Evolutionary conservation across 441 rosid genomes (phyloP).

Genomic region (Pelargonium cotyledonis): DNA sequence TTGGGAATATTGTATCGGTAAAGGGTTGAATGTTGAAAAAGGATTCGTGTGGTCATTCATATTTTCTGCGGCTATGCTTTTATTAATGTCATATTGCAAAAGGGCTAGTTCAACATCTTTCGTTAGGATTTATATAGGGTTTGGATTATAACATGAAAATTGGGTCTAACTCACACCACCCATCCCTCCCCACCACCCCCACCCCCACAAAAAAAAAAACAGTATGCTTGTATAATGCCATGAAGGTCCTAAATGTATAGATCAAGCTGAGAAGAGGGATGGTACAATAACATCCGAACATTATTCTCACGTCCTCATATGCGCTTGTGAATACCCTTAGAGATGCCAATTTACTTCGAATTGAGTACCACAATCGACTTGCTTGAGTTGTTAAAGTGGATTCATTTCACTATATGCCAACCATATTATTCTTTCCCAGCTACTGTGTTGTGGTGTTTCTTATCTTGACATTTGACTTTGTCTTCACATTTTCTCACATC

Average conservation of each 20-base stretch:
- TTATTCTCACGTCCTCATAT: not conserved
- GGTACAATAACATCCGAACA: not conserved
- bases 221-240: not conserved
- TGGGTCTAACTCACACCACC: too few species aligned
- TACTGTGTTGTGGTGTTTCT: not conserved
- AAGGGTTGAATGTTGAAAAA: constrained; percentile 1
- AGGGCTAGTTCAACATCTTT: not conserved
- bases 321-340: not conserved
- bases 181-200: too few species aligned
- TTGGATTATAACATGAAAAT: not conserved
- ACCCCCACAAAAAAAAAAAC: too few species aligned
- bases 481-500: not conserved
- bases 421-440: not conserved
- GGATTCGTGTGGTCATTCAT: not conserved
- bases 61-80: constrained; percentile 1
- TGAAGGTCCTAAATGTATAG: not conserved
- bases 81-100: not conserved
- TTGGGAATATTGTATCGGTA: not conserved
- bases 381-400: not conserved
- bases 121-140: not conserved
- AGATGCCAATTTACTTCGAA: not conserved
- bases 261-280: not conserved
- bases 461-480: not conserved
- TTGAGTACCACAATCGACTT: not conserved
- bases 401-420: not conserved